Evolutionary conservation across 2,329 filamentous ascomycete genomes (phyloP).

Genomic region (Raffaelea albimanens): DNA sequence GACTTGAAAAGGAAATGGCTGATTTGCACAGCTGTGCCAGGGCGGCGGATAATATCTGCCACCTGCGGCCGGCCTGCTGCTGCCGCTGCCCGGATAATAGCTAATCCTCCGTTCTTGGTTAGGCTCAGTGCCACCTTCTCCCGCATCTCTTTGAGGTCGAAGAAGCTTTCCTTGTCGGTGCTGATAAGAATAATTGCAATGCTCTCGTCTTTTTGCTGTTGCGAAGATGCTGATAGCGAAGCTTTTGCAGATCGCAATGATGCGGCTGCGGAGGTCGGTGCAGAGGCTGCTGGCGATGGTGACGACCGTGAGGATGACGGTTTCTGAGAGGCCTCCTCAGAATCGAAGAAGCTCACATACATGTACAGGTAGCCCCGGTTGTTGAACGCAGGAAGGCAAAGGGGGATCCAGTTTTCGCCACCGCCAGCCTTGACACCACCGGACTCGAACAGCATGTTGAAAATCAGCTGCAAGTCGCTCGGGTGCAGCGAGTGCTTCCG

Average conservation of each 20-base stretch:
- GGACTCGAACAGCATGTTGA: conserved; percentile 98
- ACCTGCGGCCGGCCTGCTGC: conserved; percentile 60
- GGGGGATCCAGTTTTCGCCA: conserved; percentile 94
- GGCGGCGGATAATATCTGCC: conserved; percentile 57
- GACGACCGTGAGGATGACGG: conserved; percentile 26
- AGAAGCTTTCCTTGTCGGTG: conserved; percentile 88
- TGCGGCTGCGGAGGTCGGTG: conserved; percentile 44
- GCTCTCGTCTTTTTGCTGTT: conserved; percentile 45
- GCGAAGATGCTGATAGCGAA: no score
- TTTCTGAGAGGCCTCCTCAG: conserved; percentile 23
- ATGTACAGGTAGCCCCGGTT: conserved; percentile 95
- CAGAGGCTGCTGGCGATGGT: conserved; percentile 5
- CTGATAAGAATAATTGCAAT: conserved; percentile 92
- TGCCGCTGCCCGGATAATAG: conserved; percentile 63
- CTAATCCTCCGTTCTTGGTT: conserved; percentile 64
- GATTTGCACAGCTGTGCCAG: conserved; percentile 56
- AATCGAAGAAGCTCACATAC: conserved; percentile 87
- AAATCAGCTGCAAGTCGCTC: conserved; percentile 89
- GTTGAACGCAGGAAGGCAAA: conserved; percentile 95
- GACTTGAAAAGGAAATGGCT: conserved; percentile 96
- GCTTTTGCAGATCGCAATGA: not conserved
- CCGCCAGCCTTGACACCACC: conserved; percentile 81
- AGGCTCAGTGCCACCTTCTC: conserved; percentile 59
- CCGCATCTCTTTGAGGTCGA: conserved; percentile 68
- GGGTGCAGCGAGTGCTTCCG: conserved; percentile 93